A percentile compares a stretch with the other conserved stretches of the same genome.
Conservation (phyloP, 768 basidiomycete species). For the Asterophora parasitica region DNA sequence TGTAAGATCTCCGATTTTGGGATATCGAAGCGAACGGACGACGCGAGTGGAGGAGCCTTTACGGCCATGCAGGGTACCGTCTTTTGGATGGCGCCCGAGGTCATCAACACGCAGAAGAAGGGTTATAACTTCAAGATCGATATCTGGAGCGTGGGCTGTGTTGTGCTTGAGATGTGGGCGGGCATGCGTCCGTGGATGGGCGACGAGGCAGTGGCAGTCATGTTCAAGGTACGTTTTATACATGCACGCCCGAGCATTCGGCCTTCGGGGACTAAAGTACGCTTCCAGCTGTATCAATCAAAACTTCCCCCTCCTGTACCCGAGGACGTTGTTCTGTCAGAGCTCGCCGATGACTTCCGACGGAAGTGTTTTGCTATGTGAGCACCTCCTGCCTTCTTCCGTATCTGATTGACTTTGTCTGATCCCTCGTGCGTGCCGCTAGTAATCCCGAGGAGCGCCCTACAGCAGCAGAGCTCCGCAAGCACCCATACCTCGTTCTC, state of each 20-base stretch:
- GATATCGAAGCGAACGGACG: slow-evolving; percentile 93
- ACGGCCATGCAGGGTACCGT: slow-evolving; percentile 98
- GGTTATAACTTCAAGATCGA: slow-evolving; percentile 97
- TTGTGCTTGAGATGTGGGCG: slow-evolving; percentile 99
- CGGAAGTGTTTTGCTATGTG: slow-evolving; percentile 86
- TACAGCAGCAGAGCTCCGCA: slow-evolving; percentile 69
- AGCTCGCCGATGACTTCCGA: slow-evolving; percentile 81
- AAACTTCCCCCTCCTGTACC: slow-evolving; percentile 88
- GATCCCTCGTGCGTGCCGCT: slow-evolving; percentile 7
- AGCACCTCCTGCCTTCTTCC: slow-evolving; percentile 22
- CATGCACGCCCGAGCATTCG: background rate
- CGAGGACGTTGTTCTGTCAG: slow-evolving; percentile 68
- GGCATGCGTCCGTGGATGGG: slow-evolving; percentile 94
- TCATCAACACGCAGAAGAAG: slow-evolving; percentile 79
- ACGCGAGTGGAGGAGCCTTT: slow-evolving; percentile 75
- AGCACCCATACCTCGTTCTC: slow-evolving; percentile 73
- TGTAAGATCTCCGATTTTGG: slow-evolving; percentile 99
- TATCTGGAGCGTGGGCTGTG: slow-evolving; percentile 98
- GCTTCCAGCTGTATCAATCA: slow-evolving; percentile 70
- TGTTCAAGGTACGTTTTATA: slow-evolving; percentile 73
- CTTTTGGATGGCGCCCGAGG: slow-evolving; percentile 99
- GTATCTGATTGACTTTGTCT: background rate
- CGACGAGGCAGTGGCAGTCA: slow-evolving; percentile 85
- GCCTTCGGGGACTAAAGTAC: background rate
- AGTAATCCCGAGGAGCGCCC: slow-evolving; percentile 86